A percentile compares a stretch with the other conserved stretches of the same genome.
phyloP scores from a whole-genome alignment of 2,329 filamentous ascomycete species.

The Sphaerulina musiva region DNA sequence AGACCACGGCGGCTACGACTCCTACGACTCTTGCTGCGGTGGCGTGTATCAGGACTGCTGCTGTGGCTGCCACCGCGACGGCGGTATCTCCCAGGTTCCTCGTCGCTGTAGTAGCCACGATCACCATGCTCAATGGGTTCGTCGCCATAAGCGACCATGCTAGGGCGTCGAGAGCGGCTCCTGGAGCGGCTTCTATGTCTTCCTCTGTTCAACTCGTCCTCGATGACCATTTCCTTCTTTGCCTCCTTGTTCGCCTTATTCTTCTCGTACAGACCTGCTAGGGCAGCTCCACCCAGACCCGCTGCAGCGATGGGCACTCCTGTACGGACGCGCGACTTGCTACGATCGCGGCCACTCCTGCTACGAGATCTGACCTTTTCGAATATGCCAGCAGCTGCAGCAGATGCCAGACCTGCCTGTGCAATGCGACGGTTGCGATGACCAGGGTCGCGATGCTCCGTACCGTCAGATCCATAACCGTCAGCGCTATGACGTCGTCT shows the following conservation, averaged over 20 bases:
- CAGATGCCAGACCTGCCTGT: constrained; percentile 56
- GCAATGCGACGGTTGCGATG: constrained; percentile 55
- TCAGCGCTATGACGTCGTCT: constrained; percentile 38
- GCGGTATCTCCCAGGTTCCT: constrained; percentile 38
- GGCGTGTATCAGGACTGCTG: constrained; percentile 37
- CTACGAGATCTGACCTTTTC: constrained; percentile 54
- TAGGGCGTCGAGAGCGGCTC: constrained; percentile 37
- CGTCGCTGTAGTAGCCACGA: constrained; percentile 36
- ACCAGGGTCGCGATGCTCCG: constrained; percentile 35
- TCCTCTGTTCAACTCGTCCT: constrained; percentile 32
- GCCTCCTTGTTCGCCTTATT: constrained; percentile 55
- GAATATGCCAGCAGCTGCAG: constrained; percentile 56
- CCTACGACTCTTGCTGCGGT: constrained; percentile 38
- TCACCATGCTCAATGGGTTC: constrained; percentile 55
- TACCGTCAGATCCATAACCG: constrained; percentile 23
- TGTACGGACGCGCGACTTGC: constrained; percentile 50
- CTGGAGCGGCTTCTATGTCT: constrained; percentile 22
- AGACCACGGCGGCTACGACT: constrained; percentile 46
- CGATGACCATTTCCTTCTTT: constrained; percentile 39
- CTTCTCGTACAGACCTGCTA: constrained; percentile 57
- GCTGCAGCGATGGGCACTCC: constrained; percentile 56
- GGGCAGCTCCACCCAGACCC: constrained; percentile 54
- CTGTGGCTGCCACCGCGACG: constrained; percentile 39
- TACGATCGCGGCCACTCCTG: constrained; percentile 46
- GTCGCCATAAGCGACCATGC: constrained; percentile 58